These are phyloP conservation scores for Leccinum imitatum DNA, from an alignment of 768 basidiomycete species.

Conservation along the genomic window DNA sequence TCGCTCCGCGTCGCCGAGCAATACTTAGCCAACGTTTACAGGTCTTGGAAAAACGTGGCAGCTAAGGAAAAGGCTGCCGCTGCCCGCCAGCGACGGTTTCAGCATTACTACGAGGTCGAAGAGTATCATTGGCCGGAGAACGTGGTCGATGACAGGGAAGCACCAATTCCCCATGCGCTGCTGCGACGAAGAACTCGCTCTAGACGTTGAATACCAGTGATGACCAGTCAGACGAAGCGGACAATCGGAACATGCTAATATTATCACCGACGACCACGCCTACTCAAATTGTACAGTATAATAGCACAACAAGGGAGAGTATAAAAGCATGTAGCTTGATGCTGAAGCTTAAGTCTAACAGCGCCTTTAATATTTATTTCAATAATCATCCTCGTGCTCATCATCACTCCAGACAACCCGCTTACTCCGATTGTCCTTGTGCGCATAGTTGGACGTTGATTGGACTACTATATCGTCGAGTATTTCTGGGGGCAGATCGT, in stretches of 20 bases:
- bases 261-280: not conserved
- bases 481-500: constrained; percentile 64
- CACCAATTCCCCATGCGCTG: not conserved
- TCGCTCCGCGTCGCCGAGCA: not conserved
- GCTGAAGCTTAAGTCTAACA: not conserved
- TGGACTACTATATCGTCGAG: constrained; percentile 67
- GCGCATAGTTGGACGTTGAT: constrained; percentile 38
- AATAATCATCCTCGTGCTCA: constrained; percentile 27
- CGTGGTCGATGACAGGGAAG: constrained; percentile 4
- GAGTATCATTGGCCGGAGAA: constrained; percentile 14
- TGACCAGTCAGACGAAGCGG: not conserved
- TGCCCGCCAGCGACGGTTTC: constrained; percentile 13
- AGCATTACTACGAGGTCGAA: constrained; percentile 7
- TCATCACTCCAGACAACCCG: constrained; percentile 26
- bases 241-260: not conserved
- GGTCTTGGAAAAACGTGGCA: constrained; percentile 31
- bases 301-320: not conserved
- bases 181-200: constrained; percentile 20
- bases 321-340: not conserved
- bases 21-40: constrained; percentile 3
- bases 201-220: constrained; percentile 10
- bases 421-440: constrained; percentile 20
- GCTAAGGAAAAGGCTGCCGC: constrained; percentile 17
- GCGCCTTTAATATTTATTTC: not conserved
- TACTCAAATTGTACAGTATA: constrained; percentile 4